These are phyloP conservation scores for Penicillium polonicum DNA, from an alignment of 2,329 filamentous ascomycete species.

Conservation along the genomic window DNA sequence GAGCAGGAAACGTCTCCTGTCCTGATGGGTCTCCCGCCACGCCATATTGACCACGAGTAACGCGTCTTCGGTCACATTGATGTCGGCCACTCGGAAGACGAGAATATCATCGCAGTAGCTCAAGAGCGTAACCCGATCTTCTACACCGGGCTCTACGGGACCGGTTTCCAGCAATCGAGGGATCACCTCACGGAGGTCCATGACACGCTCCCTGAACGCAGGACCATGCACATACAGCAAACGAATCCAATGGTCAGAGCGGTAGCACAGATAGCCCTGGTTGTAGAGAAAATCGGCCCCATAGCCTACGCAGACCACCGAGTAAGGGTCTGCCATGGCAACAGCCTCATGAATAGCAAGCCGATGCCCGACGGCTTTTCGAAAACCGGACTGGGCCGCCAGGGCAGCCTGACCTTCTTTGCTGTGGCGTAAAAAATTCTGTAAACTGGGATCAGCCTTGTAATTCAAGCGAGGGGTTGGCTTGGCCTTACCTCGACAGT, in stretches of 20 bases:
- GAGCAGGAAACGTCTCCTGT: constrained; percentile 43
- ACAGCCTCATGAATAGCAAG: constrained; percentile 62
- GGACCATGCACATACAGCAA: constrained; percentile 59
- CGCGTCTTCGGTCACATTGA: constrained; percentile 46
- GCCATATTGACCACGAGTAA: constrained; percentile 54
- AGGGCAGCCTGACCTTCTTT: constrained; percentile 47
- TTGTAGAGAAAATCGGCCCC: constrained; percentile 63
- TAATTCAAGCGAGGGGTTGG: background rate
- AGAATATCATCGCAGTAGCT: constrained; percentile 59
- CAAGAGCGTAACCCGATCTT: constrained; percentile 53
- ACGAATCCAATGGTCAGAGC: constrained; percentile 53
- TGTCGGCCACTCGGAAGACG: constrained; percentile 56
- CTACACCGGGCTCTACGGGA: constrained; percentile 32
- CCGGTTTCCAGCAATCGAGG: constrained; percentile 32
- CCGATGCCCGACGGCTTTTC: constrained; percentile 57
- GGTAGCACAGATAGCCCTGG: constrained; percentile 65
- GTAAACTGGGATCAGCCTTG: constrained; percentile 12
- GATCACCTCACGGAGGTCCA: constrained; percentile 53
- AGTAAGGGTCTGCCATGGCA: constrained; percentile 61
- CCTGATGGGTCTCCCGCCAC: constrained; percentile 12
- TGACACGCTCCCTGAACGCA: constrained; percentile 52
- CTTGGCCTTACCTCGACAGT: constrained; percentile 54
- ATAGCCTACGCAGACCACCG: constrained; percentile 58
- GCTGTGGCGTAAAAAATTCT: constrained; percentile 46
- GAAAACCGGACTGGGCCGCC: constrained; percentile 45